Evolutionary conservation across 2,329 filamentous ascomycete genomes (phyloP), one percentile per base, ranked within the genome.

Genomic region (Sphaerostilbella broomeana): DNA sequence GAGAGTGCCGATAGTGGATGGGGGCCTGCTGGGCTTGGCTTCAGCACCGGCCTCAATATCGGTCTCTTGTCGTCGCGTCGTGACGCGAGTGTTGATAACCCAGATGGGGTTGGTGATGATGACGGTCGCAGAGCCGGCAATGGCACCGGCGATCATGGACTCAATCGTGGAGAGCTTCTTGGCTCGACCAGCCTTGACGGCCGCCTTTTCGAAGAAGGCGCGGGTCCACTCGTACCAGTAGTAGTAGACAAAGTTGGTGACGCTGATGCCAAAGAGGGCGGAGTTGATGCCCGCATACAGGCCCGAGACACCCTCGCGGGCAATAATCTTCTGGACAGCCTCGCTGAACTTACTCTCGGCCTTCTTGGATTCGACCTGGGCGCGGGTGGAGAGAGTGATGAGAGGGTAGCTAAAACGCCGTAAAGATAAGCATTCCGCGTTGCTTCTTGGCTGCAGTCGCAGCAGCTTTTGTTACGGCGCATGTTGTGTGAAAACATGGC

Each of bases 161-260:
- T 98, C 90, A 51, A 90, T 63, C 0, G 92, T 94, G 13, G 86
- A 92, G 60, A 98, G 81, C 61, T 88, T 89, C 65, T 79, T 83
- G 42, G 80, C 75, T 48, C 86, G 80, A 22, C 84, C 85, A 39
- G 84, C 72, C 54, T 78, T 81, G 42, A 73, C 62, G 31, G 88
- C 87, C 8, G 87, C 85, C 48, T 74, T 72, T 61, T 86, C 87
- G 68, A 97, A 95, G 59, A 84, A 84, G 35, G 83, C 75, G 43
- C 89, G 81, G 47, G 88, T 92, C 86, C 87, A 98, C 69, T 98
- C 92, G 66, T 97, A 98, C 90, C 86, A 98, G 73, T 97, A 98
- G 70, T 98, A 98, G 74, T 98, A 98, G 33, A 98, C 90, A 61
- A 98, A 98, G 72, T 98, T 98, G 54, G 92, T 98, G 52, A 98